Percentiles rank a stretch among this genome's conserved stretches.
phyloP scores from a whole-genome alignment of 768 basidiomycete genomes.

The Omphalotus guepiniiformis region DNA sequence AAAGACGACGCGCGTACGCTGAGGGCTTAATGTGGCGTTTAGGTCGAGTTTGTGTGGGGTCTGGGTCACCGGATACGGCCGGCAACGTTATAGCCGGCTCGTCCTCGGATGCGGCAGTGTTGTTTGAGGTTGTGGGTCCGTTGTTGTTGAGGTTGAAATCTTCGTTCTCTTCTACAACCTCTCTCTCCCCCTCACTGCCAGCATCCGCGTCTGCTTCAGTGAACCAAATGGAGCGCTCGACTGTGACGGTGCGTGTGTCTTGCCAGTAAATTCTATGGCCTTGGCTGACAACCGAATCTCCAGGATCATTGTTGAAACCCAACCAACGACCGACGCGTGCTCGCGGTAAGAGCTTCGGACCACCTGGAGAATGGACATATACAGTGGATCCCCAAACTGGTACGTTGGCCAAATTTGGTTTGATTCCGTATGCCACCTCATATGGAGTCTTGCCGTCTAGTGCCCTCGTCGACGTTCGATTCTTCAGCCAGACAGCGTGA shows the following conservation, averaged over 20 bases:
- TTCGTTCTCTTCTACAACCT: background rate
- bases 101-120: background rate
- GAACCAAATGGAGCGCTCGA: constrained; percentile 27
- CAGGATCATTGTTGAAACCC: constrained; percentile 24
- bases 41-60: background rate
- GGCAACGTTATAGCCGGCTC: background rate
- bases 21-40: background rate
- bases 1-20: background rate
- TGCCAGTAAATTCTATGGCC: constrained; percentile 29
- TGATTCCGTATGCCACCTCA: constrained; percentile 16
- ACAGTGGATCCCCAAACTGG: constrained; percentile 18
- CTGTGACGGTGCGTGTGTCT: constrained; percentile 16
- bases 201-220: constrained; percentile 3
- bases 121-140: background rate
- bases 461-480: constrained; percentile 19
- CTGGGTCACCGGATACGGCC: background rate
- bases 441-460: constrained; percentile 20
- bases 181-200: constrained; percentile 11
- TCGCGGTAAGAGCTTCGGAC: constrained; percentile 25
- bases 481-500: constrained; percentile 24
- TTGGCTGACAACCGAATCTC: constrained; percentile 17
- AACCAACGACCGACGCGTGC: constrained; percentile 28
- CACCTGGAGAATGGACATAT: constrained; percentile 16
- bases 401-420: constrained; percentile 20
- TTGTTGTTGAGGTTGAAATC: background rate